Evolutionary conservation across 225 moss, liverwort and hornwort species (phyloP).

Genomic region (Physcomitrium patens): DNA sequence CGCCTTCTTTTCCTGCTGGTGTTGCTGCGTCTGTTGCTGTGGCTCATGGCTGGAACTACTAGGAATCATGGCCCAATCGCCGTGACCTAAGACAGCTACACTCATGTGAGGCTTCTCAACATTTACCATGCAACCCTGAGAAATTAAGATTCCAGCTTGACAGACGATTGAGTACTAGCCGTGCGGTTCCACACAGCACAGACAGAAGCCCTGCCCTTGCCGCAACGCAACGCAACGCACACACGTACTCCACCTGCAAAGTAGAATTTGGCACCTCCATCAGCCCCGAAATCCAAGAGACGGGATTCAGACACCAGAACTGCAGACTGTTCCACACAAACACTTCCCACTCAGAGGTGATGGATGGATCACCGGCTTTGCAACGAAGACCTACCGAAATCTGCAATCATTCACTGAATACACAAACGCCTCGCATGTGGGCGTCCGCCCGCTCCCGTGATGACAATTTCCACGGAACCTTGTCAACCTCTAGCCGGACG

Average conservation of each 20-base stretch:
- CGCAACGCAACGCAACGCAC: no score
- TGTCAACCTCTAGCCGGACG: neutral
- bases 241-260: constrained; percentile 23
- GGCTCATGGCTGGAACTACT: constrained; percentile 64
- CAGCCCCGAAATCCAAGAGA: no score
- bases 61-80: constrained; percentile 67
- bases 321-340: neutral
- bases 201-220: no score
- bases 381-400: no score
- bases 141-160: neutral
- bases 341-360: neutral
- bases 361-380: neutral
- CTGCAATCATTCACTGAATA: neutral
- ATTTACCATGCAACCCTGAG: constrained; percentile 38
- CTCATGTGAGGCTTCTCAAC: constrained; percentile 48
- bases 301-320: no score
- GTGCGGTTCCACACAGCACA: no score
- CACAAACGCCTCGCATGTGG: neutral
- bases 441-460: neutral
- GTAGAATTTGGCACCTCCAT: neutral
- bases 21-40: constrained; percentile 39
- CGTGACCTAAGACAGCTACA: constrained; percentile 55
- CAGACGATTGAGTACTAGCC: neutral
- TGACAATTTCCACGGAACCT: constrained; percentile 21
- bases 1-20: constrained; percentile 63